Base-by-base conservation (phyloP, 2,329 filamentous ascomycete species). In the Bipolaris bicolor region DNA sequence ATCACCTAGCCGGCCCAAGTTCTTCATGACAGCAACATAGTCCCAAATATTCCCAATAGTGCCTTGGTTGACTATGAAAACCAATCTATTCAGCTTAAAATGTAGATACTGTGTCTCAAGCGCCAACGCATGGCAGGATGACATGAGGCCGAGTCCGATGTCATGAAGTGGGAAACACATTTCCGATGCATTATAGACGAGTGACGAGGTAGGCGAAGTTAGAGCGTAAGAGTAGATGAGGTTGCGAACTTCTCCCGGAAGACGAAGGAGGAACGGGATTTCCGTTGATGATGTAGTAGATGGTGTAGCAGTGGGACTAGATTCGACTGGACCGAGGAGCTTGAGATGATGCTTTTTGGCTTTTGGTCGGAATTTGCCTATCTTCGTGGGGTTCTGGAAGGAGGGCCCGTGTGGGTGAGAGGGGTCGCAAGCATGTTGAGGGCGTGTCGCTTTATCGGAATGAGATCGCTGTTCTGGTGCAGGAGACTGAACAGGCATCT, bases 71-170 rank as follows among this genome's bases (percentile, higher is more conserved):
- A 18, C 5, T 7, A n/a, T 9, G n/a, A 65, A 65, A 2, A 51
- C 43, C n/a, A 63, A 16, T 6, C 11, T 58, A 20, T 64, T 63
- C 1, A 61, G n/a, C 26, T 41, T 56, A 2, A 67, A 3, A 7
- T 54, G 59, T 15, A 63, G 18, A 31, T 60, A 56, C 9, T 33
- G 49, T 6, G 63, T 68, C 33, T 68, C 61, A 9, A 49, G 13
- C 13, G 55, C 58, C 1, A 62, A 43, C 3, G 47, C 56, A 34
- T 61, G 62, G 46, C 63, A 69, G 1, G 57, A 60, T 3, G 51
- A 52, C 13, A 63, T 13, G 7, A 70, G 50, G 0, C 63, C 62
- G 3, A 60, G 55, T 2, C 60, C 64, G 20, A 66, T 67, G 0
- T 24, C 2, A 7, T 49, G 49, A 2, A 60, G 45, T 13, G 64